phyloP scores from a whole-genome alignment of 331 rosid genomes.

The Erythrophleum ivorense region DNA sequence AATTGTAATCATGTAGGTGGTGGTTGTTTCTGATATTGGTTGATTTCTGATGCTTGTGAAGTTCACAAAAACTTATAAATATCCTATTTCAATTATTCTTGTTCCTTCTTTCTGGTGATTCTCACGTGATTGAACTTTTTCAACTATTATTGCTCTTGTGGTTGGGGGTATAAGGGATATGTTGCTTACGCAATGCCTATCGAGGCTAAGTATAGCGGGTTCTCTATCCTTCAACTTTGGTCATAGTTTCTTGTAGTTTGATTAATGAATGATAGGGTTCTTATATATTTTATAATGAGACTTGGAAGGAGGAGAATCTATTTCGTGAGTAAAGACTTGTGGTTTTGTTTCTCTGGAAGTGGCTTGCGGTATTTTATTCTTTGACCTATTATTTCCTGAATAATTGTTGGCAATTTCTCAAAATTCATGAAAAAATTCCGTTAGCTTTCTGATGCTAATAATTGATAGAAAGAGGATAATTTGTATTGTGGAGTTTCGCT shows the following conservation, averaged over 20 bases:
- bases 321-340: slow-evolving; percentile 28
- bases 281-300: no score
- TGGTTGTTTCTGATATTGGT: slow-evolving; percentile 34
- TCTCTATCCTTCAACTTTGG: slow-evolving; percentile 22
- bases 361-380: neutral
- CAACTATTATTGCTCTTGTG: slow-evolving; percentile 14
- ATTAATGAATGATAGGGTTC: no score
- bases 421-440: slow-evolving; percentile 47
- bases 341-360: slow-evolving; percentile 23
- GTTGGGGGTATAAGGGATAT: neutral
- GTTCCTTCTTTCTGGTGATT: slow-evolving; percentile 12
- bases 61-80: slow-evolving; percentile 2
- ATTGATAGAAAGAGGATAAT: slow-evolving; percentile 42
- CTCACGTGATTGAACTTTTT: slow-evolving; percentile 17
- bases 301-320: slow-evolving; percentile 26
- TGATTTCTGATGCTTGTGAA: slow-evolving; percentile 29
- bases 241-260: no score
- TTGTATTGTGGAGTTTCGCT: slow-evolving; percentile 51
- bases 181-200: neutral
- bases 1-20: slow-evolving; percentile 15
- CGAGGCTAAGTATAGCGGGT: neutral
- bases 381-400: slow-evolving; percentile 25
- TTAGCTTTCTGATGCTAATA: slow-evolving; percentile 42
- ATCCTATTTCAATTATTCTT: slow-evolving; percentile 1
- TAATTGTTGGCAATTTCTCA: slow-evolving; percentile 29